Percentiles rank a stretch among this genome's conserved stretches.
Conservation (phyloP, 768 basidiomycete species). For the Amanita brunnescens region DNA sequence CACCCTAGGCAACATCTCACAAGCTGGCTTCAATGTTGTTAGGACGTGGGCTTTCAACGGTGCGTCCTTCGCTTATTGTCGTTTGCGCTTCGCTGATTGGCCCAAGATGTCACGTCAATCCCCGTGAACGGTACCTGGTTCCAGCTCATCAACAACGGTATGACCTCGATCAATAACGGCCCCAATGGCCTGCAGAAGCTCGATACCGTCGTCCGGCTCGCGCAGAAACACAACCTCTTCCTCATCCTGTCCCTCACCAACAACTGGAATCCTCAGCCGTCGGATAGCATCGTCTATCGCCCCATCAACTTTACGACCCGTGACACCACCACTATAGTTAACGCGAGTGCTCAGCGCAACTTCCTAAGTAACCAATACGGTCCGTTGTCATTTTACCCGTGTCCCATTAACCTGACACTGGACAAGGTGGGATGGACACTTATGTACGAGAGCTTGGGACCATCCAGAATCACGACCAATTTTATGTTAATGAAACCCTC, state of each 20-base stretch:
- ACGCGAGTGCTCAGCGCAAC: conserved; percentile 36
- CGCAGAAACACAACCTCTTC: conserved; percentile 44
- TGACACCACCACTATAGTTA: conserved; percentile 16
- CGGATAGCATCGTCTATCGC: conserved; percentile 16
- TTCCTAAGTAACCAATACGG: conserved; percentile 58
- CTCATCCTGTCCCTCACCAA: conserved; percentile 52
- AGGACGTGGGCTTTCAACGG: conserved; percentile 72
- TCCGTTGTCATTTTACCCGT: conserved; percentile 14
- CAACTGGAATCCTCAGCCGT: conserved; percentile 44
- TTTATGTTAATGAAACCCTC: conserved; percentile 44
- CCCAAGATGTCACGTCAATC: conserved; percentile 40
- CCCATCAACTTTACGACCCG: conserved; percentile 16
- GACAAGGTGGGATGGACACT: conserved; percentile 55
- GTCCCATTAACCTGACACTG: conserved; percentile 5
- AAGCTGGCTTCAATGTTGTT: conserved; percentile 47
- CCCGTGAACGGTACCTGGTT: conserved; percentile 57
- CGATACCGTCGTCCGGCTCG: conserved; percentile 47
- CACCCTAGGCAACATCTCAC: conserved; percentile 50
- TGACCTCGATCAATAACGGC: conserved; percentile 45
- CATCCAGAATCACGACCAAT: conserved; percentile 44
- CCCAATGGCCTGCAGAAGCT: conserved; percentile 56
- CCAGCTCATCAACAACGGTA: conserved; percentile 49
- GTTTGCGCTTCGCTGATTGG: background rate
- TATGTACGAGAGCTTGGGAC: conserved; percentile 46
- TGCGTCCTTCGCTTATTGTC: conserved; percentile 12